These are phyloP conservation scores for Pezizomycotina sp. DNA, from an alignment of 2,329 filamentous ascomycete genomes.

Conservation along the genomic window DNA sequence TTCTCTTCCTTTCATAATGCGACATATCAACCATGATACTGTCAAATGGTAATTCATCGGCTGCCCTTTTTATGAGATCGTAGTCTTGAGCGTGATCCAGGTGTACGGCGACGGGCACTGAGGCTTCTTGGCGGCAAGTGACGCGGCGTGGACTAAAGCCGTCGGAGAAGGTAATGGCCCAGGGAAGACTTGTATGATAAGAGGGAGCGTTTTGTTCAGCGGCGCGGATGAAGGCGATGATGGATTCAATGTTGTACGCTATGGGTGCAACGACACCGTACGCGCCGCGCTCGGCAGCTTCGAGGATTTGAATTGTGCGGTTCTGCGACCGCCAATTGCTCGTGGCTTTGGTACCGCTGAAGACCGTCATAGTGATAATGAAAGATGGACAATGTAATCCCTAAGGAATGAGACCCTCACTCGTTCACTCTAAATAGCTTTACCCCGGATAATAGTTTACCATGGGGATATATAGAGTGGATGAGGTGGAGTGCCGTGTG, in stretches of 20 bases:
- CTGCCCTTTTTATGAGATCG: conserved; percentile 44
- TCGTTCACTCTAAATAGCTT: too few relatives aligned
- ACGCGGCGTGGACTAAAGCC: conserved; percentile 40
- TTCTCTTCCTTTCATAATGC: conserved; percentile 56
- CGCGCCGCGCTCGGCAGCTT: conserved; percentile 38
- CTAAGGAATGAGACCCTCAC: too few relatives aligned
- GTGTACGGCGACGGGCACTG: conserved; percentile 45
- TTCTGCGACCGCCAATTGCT: conserved; percentile 29
- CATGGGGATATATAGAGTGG: too few relatives aligned
- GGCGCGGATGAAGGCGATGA: conserved; percentile 50
- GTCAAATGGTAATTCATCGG: conserved; percentile 48
- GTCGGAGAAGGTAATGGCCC: conserved; percentile 51
- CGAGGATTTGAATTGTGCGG: conserved; percentile 40
- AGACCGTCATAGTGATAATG: conserved; percentile 4
- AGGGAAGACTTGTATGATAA: conserved; percentile 59
- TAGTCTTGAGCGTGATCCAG: conserved; percentile 51
- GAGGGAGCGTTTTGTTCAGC: conserved; percentile 51
- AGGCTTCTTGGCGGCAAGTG: conserved; percentile 40
- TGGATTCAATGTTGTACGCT: conserved; percentile 56
- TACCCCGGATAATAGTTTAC: too few relatives aligned
- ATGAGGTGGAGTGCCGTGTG: too few relatives aligned
- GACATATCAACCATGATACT: conserved; percentile 66
- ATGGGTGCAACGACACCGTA: conserved; percentile 41
- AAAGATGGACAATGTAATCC: too few relatives aligned
- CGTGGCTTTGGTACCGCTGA: conserved; percentile 6